phyloP scores from a whole-genome alignment of 352 stramenopile genomes.

The Saprolegnia diclina region DNA sequence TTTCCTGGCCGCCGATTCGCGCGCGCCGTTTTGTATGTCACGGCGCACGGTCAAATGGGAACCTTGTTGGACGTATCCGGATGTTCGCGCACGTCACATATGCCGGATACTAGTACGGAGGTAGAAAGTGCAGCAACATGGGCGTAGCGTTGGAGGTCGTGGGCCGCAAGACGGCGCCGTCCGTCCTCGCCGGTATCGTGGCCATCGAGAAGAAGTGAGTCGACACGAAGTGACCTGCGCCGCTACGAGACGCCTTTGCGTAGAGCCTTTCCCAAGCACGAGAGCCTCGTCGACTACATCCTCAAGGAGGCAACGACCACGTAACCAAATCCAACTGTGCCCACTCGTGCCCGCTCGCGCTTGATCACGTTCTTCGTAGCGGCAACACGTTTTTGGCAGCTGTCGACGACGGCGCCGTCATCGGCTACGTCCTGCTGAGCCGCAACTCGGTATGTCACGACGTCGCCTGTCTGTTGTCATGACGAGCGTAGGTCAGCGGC shows the following conservation, averaged over 20 bases:
- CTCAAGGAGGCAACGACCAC: constrained; percentile 32
- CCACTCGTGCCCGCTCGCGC: neutral
- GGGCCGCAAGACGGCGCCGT: neutral
- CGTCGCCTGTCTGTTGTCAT: constrained; percentile 1
- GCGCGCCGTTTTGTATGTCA: neutral
- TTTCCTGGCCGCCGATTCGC: neutral
- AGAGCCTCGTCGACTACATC: constrained; percentile 37
- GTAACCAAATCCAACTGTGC: no score
- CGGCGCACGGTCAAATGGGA: neutral
- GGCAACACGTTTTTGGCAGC: constrained; percentile 42
- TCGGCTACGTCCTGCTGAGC: constrained; percentile 44
- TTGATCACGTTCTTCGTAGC: constrained; percentile 24
- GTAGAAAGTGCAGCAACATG: no score
- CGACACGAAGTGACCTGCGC: no score
- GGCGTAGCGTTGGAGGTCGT: constrained; percentile 5
- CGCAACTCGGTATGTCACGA: constrained; percentile 25
- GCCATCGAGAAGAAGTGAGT: constrained; percentile 4
- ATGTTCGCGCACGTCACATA: neutral
- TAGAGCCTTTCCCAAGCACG: constrained; percentile 42
- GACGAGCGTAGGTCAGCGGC: constrained; percentile 28
- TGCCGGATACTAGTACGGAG: neutral
- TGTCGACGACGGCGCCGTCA: constrained; percentile 28
- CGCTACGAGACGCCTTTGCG: neutral
- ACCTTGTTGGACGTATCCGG: neutral
- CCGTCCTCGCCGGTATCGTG: neutral